These are phyloP conservation scores for Camptophora hylomeconis DNA, from an alignment of 2,329 filamentous ascomycete species.

Conservation along the genomic window DNA sequence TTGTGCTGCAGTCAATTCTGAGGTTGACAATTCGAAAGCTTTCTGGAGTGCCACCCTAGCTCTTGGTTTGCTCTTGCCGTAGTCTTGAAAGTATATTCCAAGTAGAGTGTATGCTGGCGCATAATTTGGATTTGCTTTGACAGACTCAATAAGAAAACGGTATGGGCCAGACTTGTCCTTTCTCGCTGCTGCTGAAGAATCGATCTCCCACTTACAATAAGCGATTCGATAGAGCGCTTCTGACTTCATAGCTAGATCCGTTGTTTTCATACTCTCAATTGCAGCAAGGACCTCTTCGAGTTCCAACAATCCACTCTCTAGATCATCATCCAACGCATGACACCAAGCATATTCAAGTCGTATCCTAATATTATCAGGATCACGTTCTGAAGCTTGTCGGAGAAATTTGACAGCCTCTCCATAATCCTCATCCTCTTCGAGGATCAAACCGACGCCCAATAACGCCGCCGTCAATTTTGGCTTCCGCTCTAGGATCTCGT, in stretches of 20 bases:
- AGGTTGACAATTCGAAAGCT: constrained; percentile 79
- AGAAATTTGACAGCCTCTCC: constrained; percentile 70
- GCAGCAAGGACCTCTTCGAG: constrained; percentile 57
- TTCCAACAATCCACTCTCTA: constrained; percentile 52
- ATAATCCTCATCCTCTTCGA: constrained; percentile 87
- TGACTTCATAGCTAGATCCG: constrained; percentile 59
- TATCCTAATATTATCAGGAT: constrained; percentile 63
- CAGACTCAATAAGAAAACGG: constrained; percentile 63
- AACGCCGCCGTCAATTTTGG: constrained; percentile 65
- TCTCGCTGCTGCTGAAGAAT: constrained; percentile 59
- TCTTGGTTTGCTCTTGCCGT: constrained; percentile 72
- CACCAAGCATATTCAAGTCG: constrained; percentile 87
- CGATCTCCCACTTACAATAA: constrained; percentile 72
- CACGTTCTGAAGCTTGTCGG: constrained; percentile 58
- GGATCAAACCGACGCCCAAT: constrained; percentile 80
- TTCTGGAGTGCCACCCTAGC: constrained; percentile 93
- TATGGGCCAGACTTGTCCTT: constrained; percentile 76
- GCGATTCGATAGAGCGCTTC: constrained; percentile 80
- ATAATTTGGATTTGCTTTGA: constrained; percentile 77
- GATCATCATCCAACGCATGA: constrained; percentile 68
- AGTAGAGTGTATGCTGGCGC: constrained; percentile 85
- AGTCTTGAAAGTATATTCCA: constrained; percentile 83
- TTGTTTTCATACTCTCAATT: constrained; percentile 48
- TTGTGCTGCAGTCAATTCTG: constrained; percentile 78
- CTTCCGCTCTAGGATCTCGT: constrained; percentile 64